Evolutionary conservation across 257 asterid species (phyloP).

Genomic region (Solanum sparsipilum): DNA sequence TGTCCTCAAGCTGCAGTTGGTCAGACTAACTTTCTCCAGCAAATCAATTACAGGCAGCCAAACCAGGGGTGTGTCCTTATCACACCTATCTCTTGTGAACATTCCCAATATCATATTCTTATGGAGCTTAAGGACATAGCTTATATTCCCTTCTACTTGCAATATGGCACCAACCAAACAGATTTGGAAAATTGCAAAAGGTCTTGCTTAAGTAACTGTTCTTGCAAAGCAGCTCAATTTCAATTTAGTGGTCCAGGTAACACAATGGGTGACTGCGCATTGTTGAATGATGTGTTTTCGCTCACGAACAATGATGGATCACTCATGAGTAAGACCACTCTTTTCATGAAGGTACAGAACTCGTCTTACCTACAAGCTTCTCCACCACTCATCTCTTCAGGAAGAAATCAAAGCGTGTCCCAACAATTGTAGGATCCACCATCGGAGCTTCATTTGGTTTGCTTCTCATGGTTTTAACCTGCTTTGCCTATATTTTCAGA

Average conservation of each 20-base stretch:
- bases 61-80: constrained; percentile 1
- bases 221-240: too few species aligned
- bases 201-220: too few species aligned
- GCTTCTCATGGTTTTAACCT: neutral
- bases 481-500: neutral
- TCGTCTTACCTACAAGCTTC: too few species aligned
- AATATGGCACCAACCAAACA: neutral
- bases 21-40: neutral
- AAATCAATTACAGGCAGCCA: neutral
- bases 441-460: neutral
- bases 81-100: constrained; percentile 1
- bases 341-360: too few species aligned
- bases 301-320: too few species aligned
- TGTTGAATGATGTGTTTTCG: too few species aligned
- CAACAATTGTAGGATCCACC: neutral
- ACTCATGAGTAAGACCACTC: too few species aligned
- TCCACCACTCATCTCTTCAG: too few species aligned
- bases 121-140: neutral
- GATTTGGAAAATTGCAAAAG: neutral
- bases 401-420: neutral
- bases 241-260: too few species aligned
- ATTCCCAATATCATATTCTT: constrained; percentile 1
- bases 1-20: neutral
- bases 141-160: neutral
- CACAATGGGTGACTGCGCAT: too few species aligned